Evolutionary conservation across 331 rosid genomes (phyloP), one percentile per base, ranked within the genome.

Genomic region (Cydonia oblonga): DNA sequence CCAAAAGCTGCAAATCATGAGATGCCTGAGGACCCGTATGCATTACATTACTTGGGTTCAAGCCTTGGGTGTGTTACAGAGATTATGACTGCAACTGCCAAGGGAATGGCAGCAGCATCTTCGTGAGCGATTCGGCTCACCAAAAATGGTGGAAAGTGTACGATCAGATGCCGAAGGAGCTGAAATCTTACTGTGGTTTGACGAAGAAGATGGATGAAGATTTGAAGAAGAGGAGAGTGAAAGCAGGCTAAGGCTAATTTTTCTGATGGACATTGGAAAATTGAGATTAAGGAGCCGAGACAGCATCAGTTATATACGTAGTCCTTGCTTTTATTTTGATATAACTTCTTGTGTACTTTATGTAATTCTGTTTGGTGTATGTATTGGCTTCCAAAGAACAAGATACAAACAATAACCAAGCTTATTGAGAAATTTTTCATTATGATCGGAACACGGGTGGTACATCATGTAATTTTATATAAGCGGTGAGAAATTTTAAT

Each of bases 81-180:
- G 98, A 93, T 40, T 91, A 91, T 56, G 98, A 93, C 13, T 91
- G 98, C 63, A 93, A 93, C 12, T 87, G 97, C 96, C 96, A 93
- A 66, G 67, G 23, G 78, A 6, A 18, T 28, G 83, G 57, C n/a
- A 84, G 26, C 13, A 86, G 68, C 28, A 20, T 44, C 3, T 93
- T 73, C 63, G 92, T 96, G 0, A 89, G 96, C 67, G 96, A 89
- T 59, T 62, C 80, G 0, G 96, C 96, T 66, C 89, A 93, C 66
- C 1, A 26, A 23, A 70, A 40, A 51, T 91, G 98, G 98, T 91
- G 98, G 98, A 12, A 79, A 64, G 79, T 91, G 8, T 85, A 87
- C 3, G 96, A 93, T 22, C 22, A 79, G 3, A 86, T 93, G 92
- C 87, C 98, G 0, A 5, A 16, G 46, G 32, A 83, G 30, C 59